Evolutionary conservation across 169 alveolate genomes (phyloP), one percentile per base, ranked within the genome.

Genomic region (Plasmodium vivax): DNA sequence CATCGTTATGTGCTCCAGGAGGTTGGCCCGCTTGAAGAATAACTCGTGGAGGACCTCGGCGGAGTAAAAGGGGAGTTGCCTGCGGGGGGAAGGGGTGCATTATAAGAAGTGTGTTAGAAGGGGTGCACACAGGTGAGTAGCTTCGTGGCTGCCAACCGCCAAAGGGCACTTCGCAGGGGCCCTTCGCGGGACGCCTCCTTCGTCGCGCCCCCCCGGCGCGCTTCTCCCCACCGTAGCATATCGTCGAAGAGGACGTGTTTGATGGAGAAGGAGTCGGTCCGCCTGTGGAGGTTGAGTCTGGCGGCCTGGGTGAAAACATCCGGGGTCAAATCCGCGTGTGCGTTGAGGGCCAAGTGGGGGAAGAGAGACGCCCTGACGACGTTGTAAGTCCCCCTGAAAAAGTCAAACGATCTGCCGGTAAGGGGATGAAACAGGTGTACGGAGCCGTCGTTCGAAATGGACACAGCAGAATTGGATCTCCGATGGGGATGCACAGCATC

Each of bases 41-140:
- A 87, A 30, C 30, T 87, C 93, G 10, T 75, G 81, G n/a, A 87
- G 47, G 27, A 87, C 93, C 56, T 87, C 83, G 72, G 74, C 43
- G 45, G 93, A 71, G 81, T 87, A 87, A 56, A 87, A 87, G 47
- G 93, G 93, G 43, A 87, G 54, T 87, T 87, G 93, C 41, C 93
- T 85, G 83, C 7, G 34, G 72, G n/a, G 82, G 30, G 62, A 43
- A 47, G 30, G 14, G n/a, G 30, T 23, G 27, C 27, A 23, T 23
- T 23, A 23, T 23, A 23, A 16, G 10, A 72, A 1, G 34, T 16
- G 43, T 19, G 68, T 2, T n/a, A 16, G 41, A 19, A 74, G 51
- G 3, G 47, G 32, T 12, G 54, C 14, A 6, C 9, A 3, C 0
- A 2, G 4, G 6, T 16, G 9, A 36, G 73, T 36, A 19, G 58